These are phyloP conservation scores for Thielaviopsis euricoi DNA, from an alignment of 2,329 filamentous ascomycete genomes.

Conservation along the genomic window DNA sequence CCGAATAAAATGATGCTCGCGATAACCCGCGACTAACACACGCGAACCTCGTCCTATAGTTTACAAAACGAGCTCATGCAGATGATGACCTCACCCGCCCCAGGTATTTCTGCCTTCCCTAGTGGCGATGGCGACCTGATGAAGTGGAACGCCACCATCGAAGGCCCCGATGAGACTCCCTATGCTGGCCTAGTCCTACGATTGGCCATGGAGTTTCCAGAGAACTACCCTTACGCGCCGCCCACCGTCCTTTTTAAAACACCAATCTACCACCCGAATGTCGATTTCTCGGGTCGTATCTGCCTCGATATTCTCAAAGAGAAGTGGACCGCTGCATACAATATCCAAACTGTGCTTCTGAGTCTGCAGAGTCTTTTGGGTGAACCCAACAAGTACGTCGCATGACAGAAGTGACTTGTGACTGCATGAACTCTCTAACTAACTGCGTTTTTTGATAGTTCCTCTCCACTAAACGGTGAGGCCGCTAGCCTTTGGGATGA, in stretches of 20 bases:
- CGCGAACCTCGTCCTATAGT: slow-evolving; percentile 28
- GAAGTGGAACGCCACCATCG: slow-evolving; percentile 85
- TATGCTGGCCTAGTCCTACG: slow-evolving; percentile 83
- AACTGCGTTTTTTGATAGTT: slow-evolving; percentile 31
- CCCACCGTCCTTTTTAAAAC: slow-evolving; percentile 95
- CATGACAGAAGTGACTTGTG: slow-evolving; percentile 20
- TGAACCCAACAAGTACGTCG: slow-evolving; percentile 89
- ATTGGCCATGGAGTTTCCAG: slow-evolving; percentile 77
- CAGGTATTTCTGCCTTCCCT: slow-evolving; percentile 89
- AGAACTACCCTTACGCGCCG: slow-evolving; percentile 82
- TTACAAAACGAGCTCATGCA: slow-evolving; percentile 97
- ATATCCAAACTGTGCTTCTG: slow-evolving; percentile 81
- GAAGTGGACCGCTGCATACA: slow-evolving; percentile 97
- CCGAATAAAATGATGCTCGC: background rate
- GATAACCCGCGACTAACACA: slow-evolving; percentile 3
- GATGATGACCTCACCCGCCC: slow-evolving; percentile 88
- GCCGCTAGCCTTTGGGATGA: slow-evolving; percentile 93
- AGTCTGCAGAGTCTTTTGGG: slow-evolving; percentile 90
- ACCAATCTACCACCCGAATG: slow-evolving; percentile 96
- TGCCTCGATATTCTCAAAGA: slow-evolving; percentile 97
- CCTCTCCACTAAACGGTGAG: slow-evolving; percentile 88
- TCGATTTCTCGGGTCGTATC: slow-evolving; percentile 93
- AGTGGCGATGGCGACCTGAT: slow-evolving; percentile 79
- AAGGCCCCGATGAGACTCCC: slow-evolving; percentile 77
- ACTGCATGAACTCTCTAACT: slow-evolving; percentile 11